These are phyloP conservation scores for Choiromyces venosus DNA, from an alignment of 495 filamentous ascomycete genomes.

Conservation along the genomic window DNA sequence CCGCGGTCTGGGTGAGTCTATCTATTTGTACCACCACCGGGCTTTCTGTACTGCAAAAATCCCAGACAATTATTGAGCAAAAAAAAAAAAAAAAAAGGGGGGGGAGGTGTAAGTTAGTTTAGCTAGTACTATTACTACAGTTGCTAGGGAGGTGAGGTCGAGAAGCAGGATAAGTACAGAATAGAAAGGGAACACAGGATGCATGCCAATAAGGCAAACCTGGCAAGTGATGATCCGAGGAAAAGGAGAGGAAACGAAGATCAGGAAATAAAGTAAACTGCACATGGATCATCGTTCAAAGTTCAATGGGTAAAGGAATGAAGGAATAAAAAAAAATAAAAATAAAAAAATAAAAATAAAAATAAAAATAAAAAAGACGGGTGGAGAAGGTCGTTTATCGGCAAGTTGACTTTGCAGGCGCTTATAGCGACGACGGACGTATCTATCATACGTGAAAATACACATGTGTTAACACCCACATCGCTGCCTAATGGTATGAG, in stretches of 20 bases:
- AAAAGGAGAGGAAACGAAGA: slow-evolving; percentile 21
- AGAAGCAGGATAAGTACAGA: slow-evolving; percentile 2
- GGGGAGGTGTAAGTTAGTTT: background rate
- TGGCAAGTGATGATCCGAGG: slow-evolving; percentile 35
- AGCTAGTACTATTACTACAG: background rate
- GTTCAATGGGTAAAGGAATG: background rate
- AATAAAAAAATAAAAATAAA: background rate
- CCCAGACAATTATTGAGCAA: background rate
- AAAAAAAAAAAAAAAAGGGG: no score
- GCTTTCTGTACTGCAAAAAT: background rate
- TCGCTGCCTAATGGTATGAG: background rate
- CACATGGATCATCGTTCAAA: slow-evolving; percentile 28
- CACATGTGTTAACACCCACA: slow-evolving; percentile 23
- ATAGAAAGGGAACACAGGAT: background rate
- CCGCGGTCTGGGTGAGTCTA: background rate
- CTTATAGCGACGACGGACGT: slow-evolving; percentile 31
- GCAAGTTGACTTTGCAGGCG: slow-evolving; percentile 36
- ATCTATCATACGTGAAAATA: slow-evolving; percentile 32
- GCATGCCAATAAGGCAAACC: slow-evolving; percentile 18
- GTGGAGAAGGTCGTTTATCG: slow-evolving; percentile 30
- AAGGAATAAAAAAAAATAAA: background rate
- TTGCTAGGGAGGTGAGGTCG: background rate
- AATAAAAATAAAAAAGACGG: slow-evolving; percentile 20
- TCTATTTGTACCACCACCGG: background rate
- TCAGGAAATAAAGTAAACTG: slow-evolving; percentile 23